Conservation (phyloP, 139 green algal species). For the Chlorella sp. region DNA sequence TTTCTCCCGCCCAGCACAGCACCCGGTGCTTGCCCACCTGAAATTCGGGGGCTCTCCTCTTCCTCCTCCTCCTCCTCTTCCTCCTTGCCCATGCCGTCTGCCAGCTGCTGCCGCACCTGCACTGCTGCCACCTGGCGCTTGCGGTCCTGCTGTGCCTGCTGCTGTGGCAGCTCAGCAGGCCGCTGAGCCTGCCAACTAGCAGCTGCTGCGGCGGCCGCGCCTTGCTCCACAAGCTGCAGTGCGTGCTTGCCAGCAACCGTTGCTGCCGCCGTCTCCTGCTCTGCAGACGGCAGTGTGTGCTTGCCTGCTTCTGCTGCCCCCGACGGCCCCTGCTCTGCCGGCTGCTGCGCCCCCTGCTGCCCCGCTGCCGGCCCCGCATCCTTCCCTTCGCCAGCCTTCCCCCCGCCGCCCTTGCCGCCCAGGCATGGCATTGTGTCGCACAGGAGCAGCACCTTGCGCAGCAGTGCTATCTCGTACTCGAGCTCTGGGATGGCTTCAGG, state of each 20-base stretch:
- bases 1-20: not conserved
- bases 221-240: not conserved
- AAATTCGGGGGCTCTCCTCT: not conserved
- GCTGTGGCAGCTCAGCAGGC: not conserved
- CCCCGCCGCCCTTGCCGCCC: not conserved
- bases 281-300: no score
- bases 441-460: conserved; percentile 32
- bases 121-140: not conserved
- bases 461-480: conserved; percentile 33
- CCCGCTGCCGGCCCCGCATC: not conserved
- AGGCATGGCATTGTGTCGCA: conserved; percentile 38
- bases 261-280: no score
- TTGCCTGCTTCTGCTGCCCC: not conserved
- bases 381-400: not conserved
- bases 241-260: not conserved
- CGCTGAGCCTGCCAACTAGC: not conserved
- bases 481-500: not conserved
- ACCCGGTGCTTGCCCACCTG: not conserved
- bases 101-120: not conserved
- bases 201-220: not conserved
- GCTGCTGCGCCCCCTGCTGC: not conserved
- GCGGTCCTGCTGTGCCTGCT: not conserved
- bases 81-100: not conserved
- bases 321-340: not conserved
- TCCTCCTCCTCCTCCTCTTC: not conserved